A percentile compares a stretch with the other conserved stretches of the same genome.
Conservation (phyloP, 2,329 filamentous ascomycete species). For the Stagonosporopsis rhizophila region DNA sequence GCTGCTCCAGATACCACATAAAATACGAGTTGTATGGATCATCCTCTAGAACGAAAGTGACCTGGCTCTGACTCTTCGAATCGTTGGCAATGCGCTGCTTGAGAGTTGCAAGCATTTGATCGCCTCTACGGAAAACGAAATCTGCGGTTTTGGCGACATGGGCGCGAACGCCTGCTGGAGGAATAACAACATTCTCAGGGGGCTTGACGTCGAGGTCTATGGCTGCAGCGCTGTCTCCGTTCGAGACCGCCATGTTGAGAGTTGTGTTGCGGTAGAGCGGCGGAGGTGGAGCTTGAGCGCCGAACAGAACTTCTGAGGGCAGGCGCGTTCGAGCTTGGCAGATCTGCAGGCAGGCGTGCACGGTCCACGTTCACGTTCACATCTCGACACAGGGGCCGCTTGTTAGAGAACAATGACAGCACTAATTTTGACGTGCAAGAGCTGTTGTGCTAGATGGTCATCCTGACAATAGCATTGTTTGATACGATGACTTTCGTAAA, state of each 20-base stretch:
- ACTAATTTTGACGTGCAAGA: neutral
- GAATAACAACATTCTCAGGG: slow-evolving; percentile 83
- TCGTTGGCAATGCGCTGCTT: slow-evolving; percentile 83
- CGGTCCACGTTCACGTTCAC: slow-evolving; percentile 5
- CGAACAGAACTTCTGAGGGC: slow-evolving; percentile 15
- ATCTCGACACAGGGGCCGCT: slow-evolving; percentile 8
- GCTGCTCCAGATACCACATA: slow-evolving; percentile 86
- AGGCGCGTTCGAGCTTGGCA: slow-evolving; percentile 14
- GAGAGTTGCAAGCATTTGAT: slow-evolving; percentile 80
- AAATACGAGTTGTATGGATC: slow-evolving; percentile 92
- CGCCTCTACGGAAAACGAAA: slow-evolving; percentile 76
- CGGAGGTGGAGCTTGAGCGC: slow-evolving; percentile 14
- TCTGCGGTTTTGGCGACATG: slow-evolving; percentile 94
- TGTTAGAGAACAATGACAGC: slow-evolving; percentile 3
- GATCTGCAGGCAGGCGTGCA: slow-evolving; percentile 18
- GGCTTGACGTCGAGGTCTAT: slow-evolving; percentile 62
- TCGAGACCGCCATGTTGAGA: slow-evolving; percentile 40
- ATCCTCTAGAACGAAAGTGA: slow-evolving; percentile 80
- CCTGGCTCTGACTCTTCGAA: slow-evolving; percentile 86
- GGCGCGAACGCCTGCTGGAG: slow-evolving; percentile 80
- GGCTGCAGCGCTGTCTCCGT: slow-evolving; percentile 28
- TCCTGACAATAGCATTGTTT: neutral
- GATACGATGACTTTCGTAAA: neutral
- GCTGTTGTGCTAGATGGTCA: neutral
- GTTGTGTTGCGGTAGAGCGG: slow-evolving; percentile 16